phyloP scores from a whole-genome alignment of 164 flowering plant genomes.

The Santalum album region DNA sequence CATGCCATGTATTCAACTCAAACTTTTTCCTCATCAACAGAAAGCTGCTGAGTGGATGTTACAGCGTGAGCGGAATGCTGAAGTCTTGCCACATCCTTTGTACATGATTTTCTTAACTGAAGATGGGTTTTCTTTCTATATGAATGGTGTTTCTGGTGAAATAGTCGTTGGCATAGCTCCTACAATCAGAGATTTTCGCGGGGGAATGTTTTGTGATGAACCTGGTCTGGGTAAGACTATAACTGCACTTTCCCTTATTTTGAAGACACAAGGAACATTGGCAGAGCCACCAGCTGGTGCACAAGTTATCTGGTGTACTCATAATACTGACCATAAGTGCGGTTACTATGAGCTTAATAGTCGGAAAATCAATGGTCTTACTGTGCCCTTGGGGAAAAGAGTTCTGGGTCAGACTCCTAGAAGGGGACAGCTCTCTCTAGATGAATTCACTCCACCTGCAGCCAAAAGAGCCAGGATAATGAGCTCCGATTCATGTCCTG shows the following conservation, averaged over 20 bases:
- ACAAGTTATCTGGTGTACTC: slow-evolving; percentile 59
- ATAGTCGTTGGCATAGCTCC: slow-evolving; percentile 53
- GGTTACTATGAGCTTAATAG: slow-evolving; percentile 76
- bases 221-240: slow-evolving; percentile 97
- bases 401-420: slow-evolving; percentile 24
- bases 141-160: slow-evolving; percentile 71
- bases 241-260: slow-evolving; percentile 82
- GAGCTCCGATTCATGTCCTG: slow-evolving; percentile 17
- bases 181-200: slow-evolving; percentile 67
- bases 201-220: slow-evolving; percentile 99
- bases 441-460: slow-evolving; percentile 20
- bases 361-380: slow-evolving; percentile 15
- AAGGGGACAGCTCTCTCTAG: slow-evolving; percentile 31
- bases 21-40: slow-evolving; percentile 87
- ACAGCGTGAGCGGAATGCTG: slow-evolving; percentile 55
- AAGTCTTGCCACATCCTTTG: slow-evolving; percentile 64
- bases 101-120: slow-evolving; percentile 50
- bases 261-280: slow-evolving; percentile 81
- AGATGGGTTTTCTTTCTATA: slow-evolving; percentile 62
- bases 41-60: slow-evolving; percentile 97
- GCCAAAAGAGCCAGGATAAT: slow-evolving; percentile 26
- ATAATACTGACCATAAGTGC: slow-evolving; percentile 52
- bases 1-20: slow-evolving; percentile 89
- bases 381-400: slow-evolving; percentile 21
- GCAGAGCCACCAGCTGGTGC: slow-evolving; percentile 76